Percentiles rank a stretch among this genome's conserved stretches.
These are phyloP conservation scores for Blastomyces gilchristii DNA, from an alignment of 2,329 filamentous ascomycete species.

Conservation along the genomic window DNA sequence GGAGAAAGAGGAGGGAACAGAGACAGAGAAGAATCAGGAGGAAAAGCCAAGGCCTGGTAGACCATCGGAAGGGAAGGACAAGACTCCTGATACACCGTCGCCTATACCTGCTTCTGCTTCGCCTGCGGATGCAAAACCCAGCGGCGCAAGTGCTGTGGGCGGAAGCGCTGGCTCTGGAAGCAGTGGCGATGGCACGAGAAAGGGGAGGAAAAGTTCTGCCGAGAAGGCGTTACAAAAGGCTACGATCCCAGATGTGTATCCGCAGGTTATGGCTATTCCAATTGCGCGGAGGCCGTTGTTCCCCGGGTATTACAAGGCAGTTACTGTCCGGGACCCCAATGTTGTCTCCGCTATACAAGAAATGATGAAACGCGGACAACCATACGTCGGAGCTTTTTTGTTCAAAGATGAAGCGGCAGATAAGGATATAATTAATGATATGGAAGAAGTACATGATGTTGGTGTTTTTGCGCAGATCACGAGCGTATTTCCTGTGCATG, in stretches of 20 bases:
- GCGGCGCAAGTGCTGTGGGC: conserved; percentile 50
- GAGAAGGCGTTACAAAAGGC: conserved; percentile 78
- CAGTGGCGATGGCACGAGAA: conserved; percentile 36
- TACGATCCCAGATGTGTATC: conserved; percentile 86
- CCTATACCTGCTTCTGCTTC: conserved; percentile 31
- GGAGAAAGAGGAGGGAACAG: conserved; percentile 35
- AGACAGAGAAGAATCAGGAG: conserved; percentile 29
- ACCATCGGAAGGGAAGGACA: conserved; percentile 32
- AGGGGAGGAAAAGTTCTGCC: conserved; percentile 53
- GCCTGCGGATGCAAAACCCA: conserved; percentile 37
- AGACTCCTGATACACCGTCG: conserved; percentile 39
- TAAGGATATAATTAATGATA: conserved; percentile 81
- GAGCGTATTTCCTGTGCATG: conserved; percentile 77
- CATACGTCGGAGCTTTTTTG: conserved; percentile 91
- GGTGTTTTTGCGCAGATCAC: conserved; percentile 98
- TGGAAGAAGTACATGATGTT: conserved; percentile 87
- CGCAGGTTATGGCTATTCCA: conserved; percentile 93
- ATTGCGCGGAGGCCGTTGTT: conserved; percentile 90
- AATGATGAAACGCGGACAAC: conserved; percentile 92
- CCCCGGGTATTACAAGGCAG: conserved; percentile 97
- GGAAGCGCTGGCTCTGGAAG: conserved; percentile 39
- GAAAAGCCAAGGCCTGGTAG: conserved; percentile 28
- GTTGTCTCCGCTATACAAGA: conserved; percentile 89
- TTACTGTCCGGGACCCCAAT: conserved; percentile 87
- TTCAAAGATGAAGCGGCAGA: conserved; percentile 95